These are phyloP conservation scores for Colletotrichum somersetense DNA, from an alignment of 2,329 filamentous ascomycete genomes.

Conservation along the genomic window DNA sequence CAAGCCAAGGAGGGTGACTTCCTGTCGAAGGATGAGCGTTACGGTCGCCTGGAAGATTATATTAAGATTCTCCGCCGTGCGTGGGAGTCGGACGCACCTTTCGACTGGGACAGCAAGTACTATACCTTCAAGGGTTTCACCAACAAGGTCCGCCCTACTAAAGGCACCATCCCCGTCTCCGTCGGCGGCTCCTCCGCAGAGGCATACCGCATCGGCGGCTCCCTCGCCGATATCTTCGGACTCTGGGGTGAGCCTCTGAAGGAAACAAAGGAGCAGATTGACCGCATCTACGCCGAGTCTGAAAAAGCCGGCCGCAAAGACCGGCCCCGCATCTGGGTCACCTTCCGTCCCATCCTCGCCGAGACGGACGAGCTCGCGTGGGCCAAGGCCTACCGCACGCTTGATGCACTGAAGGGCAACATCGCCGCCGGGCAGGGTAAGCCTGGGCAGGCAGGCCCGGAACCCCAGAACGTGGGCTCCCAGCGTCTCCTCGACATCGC, in stretches of 20 bases:
- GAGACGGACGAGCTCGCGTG: slow-evolving; percentile 74
- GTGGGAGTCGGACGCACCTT: slow-evolving; percentile 68
- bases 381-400: slow-evolving; percentile 69
- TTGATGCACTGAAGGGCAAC: slow-evolving; percentile 64
- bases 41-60: slow-evolving; percentile 70
- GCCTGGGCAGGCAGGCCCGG: slow-evolving; percentile 44
- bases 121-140: slow-evolving; percentile 71
- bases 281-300: slow-evolving; percentile 69
- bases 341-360: slow-evolving; percentile 71
- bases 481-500: slow-evolving; percentile 71
- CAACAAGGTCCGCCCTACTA: slow-evolving; percentile 65
- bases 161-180: slow-evolving; percentile 68
- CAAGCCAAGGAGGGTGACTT: slow-evolving; percentile 73
- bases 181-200: slow-evolving; percentile 71
- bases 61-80: slow-evolving; percentile 71
- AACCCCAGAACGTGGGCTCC: slow-evolving; percentile 70
- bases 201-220: slow-evolving; percentile 70
- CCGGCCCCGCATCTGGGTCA: slow-evolving; percentile 72
- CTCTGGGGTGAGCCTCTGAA: slow-evolving; percentile 74
- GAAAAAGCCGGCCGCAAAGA: slow-evolving; percentile 68
- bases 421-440: slow-evolving; percentile 52
- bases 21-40: slow-evolving; percentile 68
- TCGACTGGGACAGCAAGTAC: slow-evolving; percentile 72
- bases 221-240: slow-evolving; percentile 72
- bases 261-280: slow-evolving; percentile 73